These are phyloP conservation scores for Tolypocladium cylindrosporum DNA, from an alignment of 2,329 filamentous ascomycete species.

Conservation along the genomic window DNA sequence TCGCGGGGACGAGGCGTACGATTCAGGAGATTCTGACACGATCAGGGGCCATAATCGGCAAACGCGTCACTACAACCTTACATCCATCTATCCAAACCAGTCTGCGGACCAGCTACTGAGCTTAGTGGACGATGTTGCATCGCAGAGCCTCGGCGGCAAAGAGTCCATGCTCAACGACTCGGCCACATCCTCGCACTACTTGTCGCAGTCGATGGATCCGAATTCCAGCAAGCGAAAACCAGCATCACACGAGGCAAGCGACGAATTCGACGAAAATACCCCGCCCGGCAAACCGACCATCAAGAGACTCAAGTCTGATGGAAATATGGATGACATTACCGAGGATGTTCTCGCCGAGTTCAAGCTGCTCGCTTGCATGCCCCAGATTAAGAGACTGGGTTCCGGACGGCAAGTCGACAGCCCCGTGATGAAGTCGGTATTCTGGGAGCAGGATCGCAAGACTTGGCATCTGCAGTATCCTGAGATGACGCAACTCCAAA, in stretches of 20 bases:
- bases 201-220: constrained; percentile 23
- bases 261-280: constrained; percentile 34
- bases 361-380: constrained; percentile 36
- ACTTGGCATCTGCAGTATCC: constrained; percentile 55
- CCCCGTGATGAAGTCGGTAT: constrained; percentile 44
- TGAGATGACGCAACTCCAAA: constrained; percentile 52
- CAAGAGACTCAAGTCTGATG: constrained; percentile 46
- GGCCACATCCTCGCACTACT: constrained; percentile 13
- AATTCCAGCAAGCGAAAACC: constrained; percentile 48
- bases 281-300: constrained; percentile 34
- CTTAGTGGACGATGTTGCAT: constrained; percentile 39
- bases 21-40: constrained; percentile 30
- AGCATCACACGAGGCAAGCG: constrained; percentile 35
- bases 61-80: constrained; percentile 12
- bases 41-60: constrained; percentile 15
- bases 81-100: constrained; percentile 31
- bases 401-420: constrained; percentile 49
- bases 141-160: constrained; percentile 44
- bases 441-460: constrained; percentile 44
- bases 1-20: constrained; percentile 30
- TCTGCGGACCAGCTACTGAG: constrained; percentile 42
- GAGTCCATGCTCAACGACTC: constrained; percentile 16
- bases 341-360: constrained; percentile 31
- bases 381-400: constrained; percentile 35
- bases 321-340: constrained; percentile 23